Conservation (phyloP, 257 asterid genomes). For the Voacanga thouarsii region DNA sequence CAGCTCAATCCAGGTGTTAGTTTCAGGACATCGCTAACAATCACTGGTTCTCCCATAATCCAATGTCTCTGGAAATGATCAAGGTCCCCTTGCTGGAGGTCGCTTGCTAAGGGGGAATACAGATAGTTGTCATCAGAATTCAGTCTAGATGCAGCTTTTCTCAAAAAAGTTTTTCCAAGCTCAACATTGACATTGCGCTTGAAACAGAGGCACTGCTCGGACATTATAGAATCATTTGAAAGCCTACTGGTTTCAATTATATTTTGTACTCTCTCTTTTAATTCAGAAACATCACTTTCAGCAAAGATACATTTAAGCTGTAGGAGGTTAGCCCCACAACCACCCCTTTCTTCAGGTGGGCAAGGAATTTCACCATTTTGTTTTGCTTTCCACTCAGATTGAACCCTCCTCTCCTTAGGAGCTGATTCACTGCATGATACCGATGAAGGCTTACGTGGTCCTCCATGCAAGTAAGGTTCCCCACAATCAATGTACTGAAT, state of each 20-base stretch:
- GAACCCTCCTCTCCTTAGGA: slow-evolving; percentile 23
- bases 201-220: slow-evolving; percentile 36
- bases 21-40: slow-evolving; percentile 43
- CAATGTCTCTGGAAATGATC: slow-evolving; percentile 64
- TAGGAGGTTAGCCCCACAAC: slow-evolving; percentile 47
- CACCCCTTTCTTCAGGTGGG: slow-evolving; percentile 49
- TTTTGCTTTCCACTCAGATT: slow-evolving; percentile 42
- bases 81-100: slow-evolving; percentile 34
- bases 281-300: slow-evolving; percentile 35
- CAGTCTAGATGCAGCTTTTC: slow-evolving; percentile 41
- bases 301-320: slow-evolving; percentile 40
- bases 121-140: slow-evolving; percentile 47
- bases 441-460: neutral
- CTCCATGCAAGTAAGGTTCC: slow-evolving; percentile 30
- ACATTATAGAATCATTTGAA: slow-evolving; percentile 13
- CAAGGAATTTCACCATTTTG: slow-evolving; percentile 52
- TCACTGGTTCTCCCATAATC: slow-evolving; percentile 59
- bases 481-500: slow-evolving; percentile 22
- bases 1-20: slow-evolving; percentile 60
- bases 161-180: slow-evolving; percentile 14
- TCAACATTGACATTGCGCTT: slow-evolving; percentile 15
- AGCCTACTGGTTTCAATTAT: slow-evolving; percentile 13
- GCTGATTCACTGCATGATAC: neutral
- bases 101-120: slow-evolving; percentile 48
- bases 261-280: slow-evolving; percentile 30